Evolutionary conservation across 176 grass and related monocot species (phyloP), one percentile per base, ranked within the genome.

Genomic region (Zea luxurians): DNA sequence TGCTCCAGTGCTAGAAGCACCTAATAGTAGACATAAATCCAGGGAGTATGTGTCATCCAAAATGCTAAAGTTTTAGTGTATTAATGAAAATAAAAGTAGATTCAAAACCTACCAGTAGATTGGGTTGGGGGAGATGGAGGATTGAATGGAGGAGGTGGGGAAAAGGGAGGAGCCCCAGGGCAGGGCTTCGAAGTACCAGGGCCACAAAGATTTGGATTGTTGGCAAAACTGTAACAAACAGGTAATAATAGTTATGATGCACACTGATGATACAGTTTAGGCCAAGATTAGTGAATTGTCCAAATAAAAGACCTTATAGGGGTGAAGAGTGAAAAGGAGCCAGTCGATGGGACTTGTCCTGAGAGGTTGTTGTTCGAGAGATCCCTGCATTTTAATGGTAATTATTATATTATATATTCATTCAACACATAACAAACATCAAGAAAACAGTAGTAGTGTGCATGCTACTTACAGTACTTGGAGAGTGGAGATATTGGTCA

Each of bases 401-500:
- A 35, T 41, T 64, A 79, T 48, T 64, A 79, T 49, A 82, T 59
- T 69, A 83, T 49, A 78, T 59, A 79, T 54, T 82, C n/a, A 64
- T 73, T 68, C 76, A 85, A 37, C 16, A 59, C 52, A 68, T 37
- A 82, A 75, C 8, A 27, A 53, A 89, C 21, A 38, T 16, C 60
- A 84, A 78, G 44, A 73, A n/a, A 75, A 73, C 10, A 61, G 20
- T 15, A 5, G 58, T 15, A 62, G 53, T 18, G 79, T 4, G 53
- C 18, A 45, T 83, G 76, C 44, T 64, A 93, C 91, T 91, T 88
- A 93, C 91, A 93, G 83, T 58, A 93, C 91, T 86, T 93, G 91
- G 42, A 93, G 88, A 46, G 85, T 78, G 44, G 36, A 60, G 76
- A 93, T 93, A 41, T 77, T 77, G n/a, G 80, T 93, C 63, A 93